Evolutionary conservation across 768 basidiomycete species (phyloP).

Genomic region (Tubosaeta sp.): DNA sequence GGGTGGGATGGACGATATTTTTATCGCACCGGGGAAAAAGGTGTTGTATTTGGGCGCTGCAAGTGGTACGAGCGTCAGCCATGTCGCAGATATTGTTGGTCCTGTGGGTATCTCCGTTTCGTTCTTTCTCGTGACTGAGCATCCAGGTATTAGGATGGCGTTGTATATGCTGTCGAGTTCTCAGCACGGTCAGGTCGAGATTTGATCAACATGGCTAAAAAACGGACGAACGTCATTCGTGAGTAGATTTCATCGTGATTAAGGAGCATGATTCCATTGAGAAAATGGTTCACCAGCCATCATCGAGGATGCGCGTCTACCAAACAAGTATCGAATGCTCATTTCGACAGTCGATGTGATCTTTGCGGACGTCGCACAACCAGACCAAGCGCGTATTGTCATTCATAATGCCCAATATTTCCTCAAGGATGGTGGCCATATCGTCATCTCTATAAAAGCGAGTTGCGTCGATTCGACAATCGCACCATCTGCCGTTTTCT

Average conservation of each 20-base stretch:
- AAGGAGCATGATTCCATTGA: background rate
- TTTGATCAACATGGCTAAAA: conserved; percentile 98
- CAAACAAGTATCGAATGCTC: conserved; percentile 97
- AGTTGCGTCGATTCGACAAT: conserved; percentile 98
- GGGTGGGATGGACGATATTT: conserved; percentile 91
- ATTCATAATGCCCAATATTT: conserved; percentile 90
- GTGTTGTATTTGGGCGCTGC: conserved; percentile 98
- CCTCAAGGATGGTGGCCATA: conserved; percentile 90
- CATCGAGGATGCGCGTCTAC: conserved; percentile 94
- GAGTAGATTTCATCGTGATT: conserved; percentile 29
- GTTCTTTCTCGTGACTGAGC: conserved; percentile 5
- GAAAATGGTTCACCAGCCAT: conserved; percentile 55
- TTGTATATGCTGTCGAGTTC: conserved; percentile 98
- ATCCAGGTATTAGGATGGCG: conserved; percentile 64
- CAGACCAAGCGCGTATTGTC: conserved; percentile 98
- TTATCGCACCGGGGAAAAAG: conserved; percentile 89
- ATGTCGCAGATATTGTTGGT: conserved; percentile 98
- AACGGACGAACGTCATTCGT: conserved; percentile 99
- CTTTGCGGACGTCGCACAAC: conserved; percentile 97
- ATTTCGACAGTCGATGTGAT: conserved; percentile 94
- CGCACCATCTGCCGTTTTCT: conserved; percentile 85
- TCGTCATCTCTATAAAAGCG: conserved; percentile 97
- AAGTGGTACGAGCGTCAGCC: conserved; percentile 95
- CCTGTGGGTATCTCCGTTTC: conserved; percentile 53
- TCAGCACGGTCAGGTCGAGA: conserved; percentile 95